These are phyloP conservation scores for Iberis pinnata DNA, from an alignment of 345 rosid genomes.

Conservation along the genomic window DNA sequence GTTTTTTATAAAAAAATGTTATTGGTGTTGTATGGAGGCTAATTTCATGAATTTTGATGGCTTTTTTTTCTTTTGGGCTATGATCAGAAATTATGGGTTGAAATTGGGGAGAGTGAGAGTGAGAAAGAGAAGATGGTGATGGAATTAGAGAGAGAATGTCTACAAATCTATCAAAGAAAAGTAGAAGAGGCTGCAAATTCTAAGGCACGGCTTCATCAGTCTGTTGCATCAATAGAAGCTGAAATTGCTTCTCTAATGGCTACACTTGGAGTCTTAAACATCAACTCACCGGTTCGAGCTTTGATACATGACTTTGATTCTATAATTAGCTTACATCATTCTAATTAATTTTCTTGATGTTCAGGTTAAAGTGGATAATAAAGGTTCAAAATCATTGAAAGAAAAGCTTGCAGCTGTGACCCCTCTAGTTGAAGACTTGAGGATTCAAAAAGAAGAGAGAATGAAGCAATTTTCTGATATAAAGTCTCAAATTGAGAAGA, in stretches of 20 bases:
- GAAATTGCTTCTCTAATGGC: slow-evolving; percentile 91
- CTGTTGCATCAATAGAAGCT: slow-evolving; percentile 89
- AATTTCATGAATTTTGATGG: slow-evolving; percentile 3
- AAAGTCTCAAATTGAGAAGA: slow-evolving; percentile 70
- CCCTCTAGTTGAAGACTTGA: slow-evolving; percentile 73
- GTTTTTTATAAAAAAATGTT: neutral
- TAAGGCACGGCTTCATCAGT: slow-evolving; percentile 85
- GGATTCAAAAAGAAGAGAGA: slow-evolving; percentile 71
- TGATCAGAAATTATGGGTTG: slow-evolving; percentile 95
- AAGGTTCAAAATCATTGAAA: slow-evolving; percentile 55
- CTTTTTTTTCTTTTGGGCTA: neutral
- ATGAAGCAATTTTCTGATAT: slow-evolving; percentile 66
- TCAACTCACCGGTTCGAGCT: slow-evolving; percentile 49
- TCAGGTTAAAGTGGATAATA: slow-evolving; percentile 58
- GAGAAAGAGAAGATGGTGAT: slow-evolving; percentile 78
- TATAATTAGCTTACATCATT: neutral
- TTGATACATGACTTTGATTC: neutral
- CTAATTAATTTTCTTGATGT: slow-evolving; percentile 4
- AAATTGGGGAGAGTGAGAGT: slow-evolving; percentile 80
- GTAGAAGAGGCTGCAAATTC: slow-evolving; percentile 88
- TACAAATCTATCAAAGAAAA: slow-evolving; percentile 81
- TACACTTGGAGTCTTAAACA: slow-evolving; percentile 69
- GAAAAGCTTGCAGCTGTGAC: slow-evolving; percentile 68
- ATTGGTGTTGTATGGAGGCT: slow-evolving; percentile 4
- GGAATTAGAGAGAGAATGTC: slow-evolving; percentile 88